Base-by-base conservation (phyloP, 169 alveolate genomes). In the Plasmodium coatneyi region DNA sequence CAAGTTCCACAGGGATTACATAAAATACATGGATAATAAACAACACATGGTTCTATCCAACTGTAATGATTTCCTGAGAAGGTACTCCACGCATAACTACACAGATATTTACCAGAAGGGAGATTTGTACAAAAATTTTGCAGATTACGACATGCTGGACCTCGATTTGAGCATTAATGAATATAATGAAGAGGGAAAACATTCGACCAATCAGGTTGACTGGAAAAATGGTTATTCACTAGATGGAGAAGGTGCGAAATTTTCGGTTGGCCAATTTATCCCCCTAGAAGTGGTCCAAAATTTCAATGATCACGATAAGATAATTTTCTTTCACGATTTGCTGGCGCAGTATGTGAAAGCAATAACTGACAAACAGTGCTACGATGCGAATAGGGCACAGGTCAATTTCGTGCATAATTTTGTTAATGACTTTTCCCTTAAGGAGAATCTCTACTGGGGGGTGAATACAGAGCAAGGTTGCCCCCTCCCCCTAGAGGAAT, bases 231-330 rank as follows among this genome's bases (percentile, higher is more conserved):
- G 6, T 0, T 34, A 10, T 83, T 22, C 49, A 34, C 16, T 46
- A 41, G 25, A 60, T 66, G 43, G 9, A 10, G 30, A 25, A 3
- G 71, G 36, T 10, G 66, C 12, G 43, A 82, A 56, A 34, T 82
- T 36, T 84, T 49, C 25, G 46, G 46, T 74, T 46, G 43, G 66
- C 28, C 39, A 74, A 46, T 16, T 16, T 16, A n/a, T 30, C 14
- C 39, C 89, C 32, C 43, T 87, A 49, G 60, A 87, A 28, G 34
- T 39, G 6, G 30, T 87, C 3, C 66, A 56, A 78, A 76, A 70
- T 5, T 87, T 87, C 71, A 87, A 78, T 60, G 46, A 56, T 36
- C 93, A 87, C 71, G 93, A 87, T 79, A 87, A 87, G 80, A 34
- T 87, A 87, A 78, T 87, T 16, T 78, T 87, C 46, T 87, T 87